Percentiles rank a stretch among this genome's conserved stretches.
Evolutionary conservation across 345 rosid genomes (phyloP).

Genomic region (Limnanthes douglasii): DNA sequence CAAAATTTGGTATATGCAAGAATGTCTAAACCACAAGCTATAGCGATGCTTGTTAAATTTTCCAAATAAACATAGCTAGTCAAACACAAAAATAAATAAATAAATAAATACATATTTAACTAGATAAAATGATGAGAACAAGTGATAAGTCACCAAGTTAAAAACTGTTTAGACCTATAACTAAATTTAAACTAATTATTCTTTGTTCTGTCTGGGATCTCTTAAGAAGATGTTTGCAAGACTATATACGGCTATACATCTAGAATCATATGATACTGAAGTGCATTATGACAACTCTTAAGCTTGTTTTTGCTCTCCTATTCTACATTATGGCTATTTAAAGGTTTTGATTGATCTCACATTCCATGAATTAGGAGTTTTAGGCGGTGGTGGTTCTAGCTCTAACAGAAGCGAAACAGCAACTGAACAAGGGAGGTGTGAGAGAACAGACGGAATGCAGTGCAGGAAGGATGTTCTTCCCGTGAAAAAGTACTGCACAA

Average conservation of each 20-base stretch:
- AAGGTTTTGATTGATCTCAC: background rate
- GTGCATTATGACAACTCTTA: no score
- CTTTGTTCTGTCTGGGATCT: no score
- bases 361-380: slow-evolving; percentile 6
- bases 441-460: slow-evolving; percentile 76
- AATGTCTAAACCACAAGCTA: background rate
- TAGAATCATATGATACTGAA: background rate
- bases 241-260: background rate
- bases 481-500: slow-evolving; percentile 42
- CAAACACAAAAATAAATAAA: no score
- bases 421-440: slow-evolving; percentile 38
- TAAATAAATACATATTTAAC: no score
- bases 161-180: no score
- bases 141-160: no score
- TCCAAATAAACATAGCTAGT: no score
- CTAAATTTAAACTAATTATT: no score
- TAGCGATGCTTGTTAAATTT: slow-evolving; percentile 3
- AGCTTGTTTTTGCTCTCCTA: background rate
- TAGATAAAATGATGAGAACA: no score
- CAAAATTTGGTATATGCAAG: no score
- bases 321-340: background rate
- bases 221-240: background rate
- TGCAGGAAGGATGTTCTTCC: slow-evolving; percentile 37
- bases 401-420: slow-evolving; percentile 13
- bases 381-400: slow-evolving; percentile 15